These are phyloP conservation scores for Rhodotorula sp. DNA, from an alignment of 1,284 basidiomycete species.

Conservation along the genomic window DNA sequence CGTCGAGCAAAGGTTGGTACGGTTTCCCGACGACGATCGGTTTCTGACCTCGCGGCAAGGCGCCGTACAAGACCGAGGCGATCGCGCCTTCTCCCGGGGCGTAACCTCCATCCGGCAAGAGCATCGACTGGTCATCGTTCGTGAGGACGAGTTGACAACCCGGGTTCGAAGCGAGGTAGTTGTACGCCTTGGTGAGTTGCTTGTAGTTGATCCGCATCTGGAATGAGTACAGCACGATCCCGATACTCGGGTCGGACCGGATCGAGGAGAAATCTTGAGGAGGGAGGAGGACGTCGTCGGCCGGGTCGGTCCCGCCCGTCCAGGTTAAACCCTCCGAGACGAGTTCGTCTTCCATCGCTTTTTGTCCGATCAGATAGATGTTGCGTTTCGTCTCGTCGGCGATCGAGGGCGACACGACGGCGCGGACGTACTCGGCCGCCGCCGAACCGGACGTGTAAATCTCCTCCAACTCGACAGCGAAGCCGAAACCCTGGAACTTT, in stretches of 20 bases:
- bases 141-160: constrained; percentile 83
- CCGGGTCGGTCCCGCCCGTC: constrained; percentile 82
- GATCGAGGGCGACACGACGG: constrained; percentile 64
- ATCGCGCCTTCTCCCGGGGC: constrained; percentile 64
- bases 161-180: constrained; percentile 70
- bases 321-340: constrained; percentile 73
- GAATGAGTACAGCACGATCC: constrained; percentile 70
- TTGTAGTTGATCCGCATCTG: constrained; percentile 70
- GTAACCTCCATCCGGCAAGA: constrained; percentile 26
- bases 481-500: constrained; percentile 77
- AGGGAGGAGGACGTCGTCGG: constrained; percentile 70
- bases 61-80: constrained; percentile 74
- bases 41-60: constrained; percentile 61
- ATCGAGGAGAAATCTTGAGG: constrained; percentile 65
- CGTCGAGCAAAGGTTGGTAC: constrained; percentile 85
- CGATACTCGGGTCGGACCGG: constrained; percentile 71
- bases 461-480: constrained; percentile 74
- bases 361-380: constrained; percentile 85
- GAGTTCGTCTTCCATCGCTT: constrained; percentile 89
- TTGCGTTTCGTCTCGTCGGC: constrained; percentile 24
- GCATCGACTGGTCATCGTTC: constrained; percentile 82
- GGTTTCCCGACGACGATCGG: constrained; percentile 78
- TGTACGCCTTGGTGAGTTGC: constrained; percentile 89
- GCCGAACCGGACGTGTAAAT: constrained; percentile 95
- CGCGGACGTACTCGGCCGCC: constrained; percentile 85